Evolutionary conservation across 768 basidiomycete genomes (phyloP).

Genomic region (Xerocomellus dryophilus): DNA sequence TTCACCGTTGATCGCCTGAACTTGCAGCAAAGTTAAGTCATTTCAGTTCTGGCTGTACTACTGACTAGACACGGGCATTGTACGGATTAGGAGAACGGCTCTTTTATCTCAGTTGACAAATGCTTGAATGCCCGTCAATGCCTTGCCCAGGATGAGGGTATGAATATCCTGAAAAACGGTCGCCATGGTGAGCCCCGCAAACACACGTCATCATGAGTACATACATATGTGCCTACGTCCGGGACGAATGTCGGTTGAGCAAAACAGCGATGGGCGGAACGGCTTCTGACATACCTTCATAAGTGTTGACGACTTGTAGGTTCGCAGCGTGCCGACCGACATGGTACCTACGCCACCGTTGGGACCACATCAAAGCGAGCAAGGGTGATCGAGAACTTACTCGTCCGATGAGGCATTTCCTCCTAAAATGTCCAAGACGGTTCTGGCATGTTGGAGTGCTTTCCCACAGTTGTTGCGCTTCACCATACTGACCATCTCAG

Average conservation of each 20-base stretch:
- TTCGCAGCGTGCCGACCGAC: slow-evolving; percentile 95
- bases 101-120: slow-evolving; percentile 56
- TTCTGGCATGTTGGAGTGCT: slow-evolving; percentile 78
- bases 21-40: too few relatives aligned
- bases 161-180: slow-evolving; percentile 67
- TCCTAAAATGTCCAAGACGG: slow-evolving; percentile 85
- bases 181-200: slow-evolving; percentile 1
- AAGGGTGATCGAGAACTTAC: slow-evolving; percentile 40
- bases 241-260: slow-evolving; percentile 3
- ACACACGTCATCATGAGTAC: slow-evolving; percentile 20
- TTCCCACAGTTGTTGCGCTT: slow-evolving; percentile 97
- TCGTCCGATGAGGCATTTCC: slow-evolving; percentile 94
- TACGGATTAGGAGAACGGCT: neutral
- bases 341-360: slow-evolving; percentile 60
- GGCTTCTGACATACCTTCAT: slow-evolving; percentile 61
- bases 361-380: neutral
- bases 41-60: neutral
- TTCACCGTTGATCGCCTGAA: neutral
- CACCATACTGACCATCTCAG: slow-evolving; percentile 93
- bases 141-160: slow-evolving; percentile 89
- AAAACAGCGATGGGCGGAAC: neutral
- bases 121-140: slow-evolving; percentile 85
- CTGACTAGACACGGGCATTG: neutral
- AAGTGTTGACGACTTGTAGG: slow-evolving; percentile 93
- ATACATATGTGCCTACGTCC: slow-evolving; percentile 55